These are phyloP conservation scores for Cercospora nicotianae DNA, from an alignment of 2,329 filamentous ascomycete genomes.

Conservation along the genomic window DNA sequence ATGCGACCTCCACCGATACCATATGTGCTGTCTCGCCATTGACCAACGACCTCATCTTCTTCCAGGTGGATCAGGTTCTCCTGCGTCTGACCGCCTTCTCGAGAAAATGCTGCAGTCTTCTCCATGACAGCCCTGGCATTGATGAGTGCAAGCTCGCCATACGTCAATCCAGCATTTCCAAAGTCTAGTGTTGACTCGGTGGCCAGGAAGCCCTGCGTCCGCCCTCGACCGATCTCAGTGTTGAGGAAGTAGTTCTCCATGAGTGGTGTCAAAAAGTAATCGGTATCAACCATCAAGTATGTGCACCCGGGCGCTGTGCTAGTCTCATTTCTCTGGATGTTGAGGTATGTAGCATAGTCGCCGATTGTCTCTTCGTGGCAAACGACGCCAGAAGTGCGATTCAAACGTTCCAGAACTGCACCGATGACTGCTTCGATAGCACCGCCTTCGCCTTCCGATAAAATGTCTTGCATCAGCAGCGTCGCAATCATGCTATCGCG, in stretches of 20 bases:
- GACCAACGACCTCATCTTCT: conserved; percentile 54
- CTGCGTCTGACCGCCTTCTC: conserved; percentile 46
- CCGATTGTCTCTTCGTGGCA: conserved; percentile 67
- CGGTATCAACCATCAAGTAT: conserved; percentile 56
- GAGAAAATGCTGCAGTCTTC: conserved; percentile 55
- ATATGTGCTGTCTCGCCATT: conserved; percentile 64
- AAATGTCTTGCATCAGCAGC: conserved; percentile 58
- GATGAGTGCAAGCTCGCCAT: conserved; percentile 52
- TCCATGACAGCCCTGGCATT: conserved; percentile 62
- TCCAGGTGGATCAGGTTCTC: conserved; percentile 62
- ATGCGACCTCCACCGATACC: conserved; percentile 63
- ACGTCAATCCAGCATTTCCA: conserved; percentile 56
- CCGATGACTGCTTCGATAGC: conserved; percentile 63
- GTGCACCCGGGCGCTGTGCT: conserved; percentile 52
- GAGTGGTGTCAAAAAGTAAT: conserved; percentile 60
- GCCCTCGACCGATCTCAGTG: conserved; percentile 44
- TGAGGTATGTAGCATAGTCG: conserved; percentile 64
- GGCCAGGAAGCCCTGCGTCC: conserved; percentile 42
- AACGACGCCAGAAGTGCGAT: conserved; percentile 59
- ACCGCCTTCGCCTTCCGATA: conserved; percentile 57
- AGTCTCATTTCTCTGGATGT: conserved; percentile 52
- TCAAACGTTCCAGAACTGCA: conserved; percentile 61
- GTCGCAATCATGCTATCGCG: conserved; percentile 64
- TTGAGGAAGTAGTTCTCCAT: conserved; percentile 61
- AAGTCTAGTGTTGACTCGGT: conserved; percentile 52